Conservation (phyloP, 1,284 basidiomycete genomes). For the Apiotrichum gracile region DNA sequence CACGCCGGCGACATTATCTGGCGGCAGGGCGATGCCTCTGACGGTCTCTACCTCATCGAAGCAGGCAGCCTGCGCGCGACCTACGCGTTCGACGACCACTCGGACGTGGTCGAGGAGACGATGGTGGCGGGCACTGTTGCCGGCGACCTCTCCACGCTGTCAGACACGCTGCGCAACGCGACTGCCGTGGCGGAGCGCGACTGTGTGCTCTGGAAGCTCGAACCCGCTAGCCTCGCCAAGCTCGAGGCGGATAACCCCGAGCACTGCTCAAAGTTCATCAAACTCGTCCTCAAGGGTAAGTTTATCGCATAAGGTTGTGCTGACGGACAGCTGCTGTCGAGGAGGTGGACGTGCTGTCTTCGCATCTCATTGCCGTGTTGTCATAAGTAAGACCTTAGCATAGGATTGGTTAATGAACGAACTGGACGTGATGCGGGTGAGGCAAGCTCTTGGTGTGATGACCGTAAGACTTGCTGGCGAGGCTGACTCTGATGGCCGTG, state of each 20-base stretch:
- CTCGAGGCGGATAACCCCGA: conserved; percentile 64
- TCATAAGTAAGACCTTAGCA: no score
- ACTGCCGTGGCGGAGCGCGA: conserved; percentile 73
- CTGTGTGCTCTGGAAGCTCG: conserved; percentile 73
- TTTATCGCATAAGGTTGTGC: conserved; percentile 21
- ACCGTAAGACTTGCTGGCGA: no score
- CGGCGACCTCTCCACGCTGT: conserved; percentile 77
- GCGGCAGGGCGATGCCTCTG: conserved; percentile 65
- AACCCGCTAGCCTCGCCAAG: conserved; percentile 53
- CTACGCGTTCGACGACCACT: conserved; percentile 67
- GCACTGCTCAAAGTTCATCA: conserved; percentile 61
- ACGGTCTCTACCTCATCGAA: conserved; percentile 81
- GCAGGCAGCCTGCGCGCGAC: conserved; percentile 72
- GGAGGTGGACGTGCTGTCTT: conserved; percentile 44
- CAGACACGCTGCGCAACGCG: conserved; percentile 71
- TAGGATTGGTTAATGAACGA: no score
- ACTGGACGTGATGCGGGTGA: no score
- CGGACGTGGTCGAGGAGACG: conserved; percentile 65
- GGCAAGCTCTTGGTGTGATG: no score
- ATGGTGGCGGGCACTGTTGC: conserved; percentile 90
- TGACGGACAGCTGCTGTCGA: conserved; percentile 39
- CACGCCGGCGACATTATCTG: conserved; percentile 65
- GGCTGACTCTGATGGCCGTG: no score
- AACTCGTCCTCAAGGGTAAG: conserved; percentile 72
- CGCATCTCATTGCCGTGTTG: conserved; percentile 43